These are phyloP conservation scores for Endoconidiophora laricicola DNA, from an alignment of 2,329 filamentous ascomycete species.

Conservation along the genomic window DNA sequence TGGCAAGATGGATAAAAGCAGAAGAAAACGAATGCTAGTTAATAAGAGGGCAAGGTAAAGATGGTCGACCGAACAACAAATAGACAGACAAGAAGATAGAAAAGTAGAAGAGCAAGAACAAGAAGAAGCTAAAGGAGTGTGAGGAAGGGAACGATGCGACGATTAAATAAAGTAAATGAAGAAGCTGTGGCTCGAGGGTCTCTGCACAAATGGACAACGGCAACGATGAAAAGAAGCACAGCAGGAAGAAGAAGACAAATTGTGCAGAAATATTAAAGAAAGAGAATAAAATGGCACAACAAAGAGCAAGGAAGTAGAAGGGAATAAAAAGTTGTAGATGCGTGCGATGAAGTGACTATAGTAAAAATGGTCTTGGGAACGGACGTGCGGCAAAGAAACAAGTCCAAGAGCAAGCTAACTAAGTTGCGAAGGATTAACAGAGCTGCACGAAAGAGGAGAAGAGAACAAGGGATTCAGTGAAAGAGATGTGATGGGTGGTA, in stretches of 20 bases:
- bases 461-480: constrained; percentile 7
- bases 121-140: background rate
- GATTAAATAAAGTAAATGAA: background rate
- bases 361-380: background rate
- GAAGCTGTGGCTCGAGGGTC: background rate
- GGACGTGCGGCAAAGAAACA: background rate
- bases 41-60: background rate
- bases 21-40: background rate
- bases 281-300: background rate
- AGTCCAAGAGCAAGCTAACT: background rate
- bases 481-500: background rate
- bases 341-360: background rate
- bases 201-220: background rate
- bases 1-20: background rate
- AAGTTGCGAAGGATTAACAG: background rate
- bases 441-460: constrained; percentile 12
- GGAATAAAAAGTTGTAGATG: background rate
- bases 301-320: background rate
- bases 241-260: constrained; percentile 4
- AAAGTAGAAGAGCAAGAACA: constrained; percentile 2
- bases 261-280: background rate
- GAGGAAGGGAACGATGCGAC: no score
- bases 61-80: background rate
- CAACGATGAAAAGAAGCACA: background rate
- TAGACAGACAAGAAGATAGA: background rate